Percentiles rank a stretch among this genome's conserved stretches.
phyloP scores from a whole-genome alignment of 1,139 yeast species.

The Entelexis paramagnoliae region DNA sequence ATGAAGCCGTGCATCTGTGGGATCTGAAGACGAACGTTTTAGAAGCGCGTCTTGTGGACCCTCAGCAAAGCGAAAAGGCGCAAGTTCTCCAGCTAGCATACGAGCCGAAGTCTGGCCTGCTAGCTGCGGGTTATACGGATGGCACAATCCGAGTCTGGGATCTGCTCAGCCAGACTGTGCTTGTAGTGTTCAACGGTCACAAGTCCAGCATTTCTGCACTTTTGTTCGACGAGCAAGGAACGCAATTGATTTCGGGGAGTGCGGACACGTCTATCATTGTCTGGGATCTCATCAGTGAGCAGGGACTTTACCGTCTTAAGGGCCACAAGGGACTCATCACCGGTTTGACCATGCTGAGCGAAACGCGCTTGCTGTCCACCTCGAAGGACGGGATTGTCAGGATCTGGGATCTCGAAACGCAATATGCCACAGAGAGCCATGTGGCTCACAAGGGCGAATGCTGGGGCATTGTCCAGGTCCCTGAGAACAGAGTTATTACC shows the following conservation, averaged over 20 bases:
- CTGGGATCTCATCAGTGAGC: slow-evolving; percentile 94
- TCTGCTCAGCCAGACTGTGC: slow-evolving; percentile 59
- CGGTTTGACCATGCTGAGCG: slow-evolving; percentile 44
- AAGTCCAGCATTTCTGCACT: slow-evolving; percentile 60
- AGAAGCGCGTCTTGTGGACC: slow-evolving; percentile 51
- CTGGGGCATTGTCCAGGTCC: slow-evolving; percentile 41
- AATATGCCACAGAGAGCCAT: slow-evolving; percentile 89
- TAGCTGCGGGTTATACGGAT: slow-evolving; percentile 84
- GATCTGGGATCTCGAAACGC: slow-evolving; percentile 83
- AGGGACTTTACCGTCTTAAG: slow-evolving; percentile 72
- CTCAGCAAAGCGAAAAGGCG: slow-evolving; percentile 57
- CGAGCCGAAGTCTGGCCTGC: slow-evolving; percentile 49
- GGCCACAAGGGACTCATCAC: slow-evolving; percentile 89
- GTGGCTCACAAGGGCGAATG: slow-evolving; percentile 90
- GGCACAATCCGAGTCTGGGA: slow-evolving; percentile 95
- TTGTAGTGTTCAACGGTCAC: slow-evolving; percentile 81
- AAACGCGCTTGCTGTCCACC: slow-evolving; percentile 56
- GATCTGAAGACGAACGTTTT: slow-evolving; percentile 84
- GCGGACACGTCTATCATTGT: slow-evolving; percentile 71
- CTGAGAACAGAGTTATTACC: slow-evolving; percentile 42
- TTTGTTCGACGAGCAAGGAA: slow-evolving; percentile 68
- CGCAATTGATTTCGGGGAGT: slow-evolving; percentile 77
- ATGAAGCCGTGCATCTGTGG: slow-evolving; percentile 82
- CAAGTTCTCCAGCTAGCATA: slow-evolving; percentile 53
- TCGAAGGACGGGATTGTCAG: slow-evolving; percentile 87